Evolutionary conservation across 768 basidiomycete genomes (phyloP), one percentile per base, ranked within the genome.

Genomic region (Paxillus ammoniavirescens): DNA sequence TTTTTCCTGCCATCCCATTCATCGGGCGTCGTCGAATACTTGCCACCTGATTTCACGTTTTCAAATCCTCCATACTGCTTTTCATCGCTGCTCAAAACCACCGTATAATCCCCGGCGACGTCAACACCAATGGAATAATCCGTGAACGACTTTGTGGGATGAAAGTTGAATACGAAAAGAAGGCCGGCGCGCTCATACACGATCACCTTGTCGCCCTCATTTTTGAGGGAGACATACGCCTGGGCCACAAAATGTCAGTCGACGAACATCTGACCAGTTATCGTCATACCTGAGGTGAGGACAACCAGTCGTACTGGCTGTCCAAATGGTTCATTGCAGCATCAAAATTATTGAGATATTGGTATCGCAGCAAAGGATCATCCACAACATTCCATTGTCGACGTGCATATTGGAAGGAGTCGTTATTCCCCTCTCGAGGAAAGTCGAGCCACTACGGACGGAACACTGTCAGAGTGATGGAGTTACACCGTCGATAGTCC

Each of bases 91-190:
- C 78, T 85, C 47, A 99, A 75, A 4, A 92, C 74, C 56, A 93
- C 80, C 46, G 73, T 77, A 72, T 98, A 98, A 71, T 94, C 85
- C 9, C 97, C 97, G 26, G 89, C 72, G 46, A 72, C 80, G 35
- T 98, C 87, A 18, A 96, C 83, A 5, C 97, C 97, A 48, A 98
- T 86, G 44, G 94, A 85, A 72, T 98, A 99, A 71, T 98, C 93
- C 42, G 86, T 83, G 75, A 86, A 99, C 55, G 93, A 96, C 38
- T 90, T 71, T n/a, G 81, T 83, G 5, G 92, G 86, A 75, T 98
- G 86, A 80, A 98, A 96, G 74, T 99, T 98, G 82, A 97, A 98
- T 62, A 98, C 78, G 76, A 98, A 99, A 42, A 99, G 73, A 41
- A 98, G 78, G 31, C 92, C 90, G 17, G 90, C 94, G 48, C 97